phyloP scores from a whole-genome alignment of 305 asterid species.

The Salvia sclarea region DNA sequence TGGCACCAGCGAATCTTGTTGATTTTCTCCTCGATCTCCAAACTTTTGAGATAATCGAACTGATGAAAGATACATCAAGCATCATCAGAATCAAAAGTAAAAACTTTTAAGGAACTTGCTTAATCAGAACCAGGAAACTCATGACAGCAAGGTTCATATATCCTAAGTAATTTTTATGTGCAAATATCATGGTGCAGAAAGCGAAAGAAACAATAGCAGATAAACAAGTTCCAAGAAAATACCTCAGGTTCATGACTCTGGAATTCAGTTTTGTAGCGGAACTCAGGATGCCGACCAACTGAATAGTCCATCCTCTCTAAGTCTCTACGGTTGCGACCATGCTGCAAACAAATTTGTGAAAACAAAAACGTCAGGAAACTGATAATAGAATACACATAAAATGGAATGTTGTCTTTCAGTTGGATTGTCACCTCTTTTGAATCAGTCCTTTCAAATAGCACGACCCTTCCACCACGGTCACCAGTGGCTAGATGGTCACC shows the following conservation, averaged over 20 bases:
- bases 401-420: constrained; percentile 14
- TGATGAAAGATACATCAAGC: constrained; percentile 33
- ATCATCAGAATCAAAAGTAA: constrained; percentile 23
- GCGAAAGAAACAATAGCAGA: constrained; percentile 14
- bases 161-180: constrained; percentile 16
- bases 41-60: constrained; percentile 98
- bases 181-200: constrained; percentile 15
- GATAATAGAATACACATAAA: constrained; percentile 21
- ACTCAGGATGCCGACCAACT: constrained; percentile 83
- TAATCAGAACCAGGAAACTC: constrained; percentile 8
- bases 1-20: constrained; percentile 99
- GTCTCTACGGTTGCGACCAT: constrained; percentile 79
- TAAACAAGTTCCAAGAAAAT: constrained; percentile 26
- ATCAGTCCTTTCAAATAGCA: constrained; percentile 89
- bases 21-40: constrained; percentile 99
- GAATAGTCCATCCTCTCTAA: constrained; percentile 79
- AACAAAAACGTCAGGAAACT: constrained; percentile 16
- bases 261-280: constrained; percentile 94
- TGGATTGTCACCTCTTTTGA: constrained; percentile 66
- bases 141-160: not conserved
- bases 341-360: constrained; percentile 45
- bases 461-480: constrained; percentile 99
- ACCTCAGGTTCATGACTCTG: constrained; percentile 99
- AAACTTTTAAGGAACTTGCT: constrained; percentile 26
- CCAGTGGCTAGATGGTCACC: constrained; percentile 99